Conservation (phyloP, 2,329 filamentous ascomycete species). For the Fusarium irregulare region DNA sequence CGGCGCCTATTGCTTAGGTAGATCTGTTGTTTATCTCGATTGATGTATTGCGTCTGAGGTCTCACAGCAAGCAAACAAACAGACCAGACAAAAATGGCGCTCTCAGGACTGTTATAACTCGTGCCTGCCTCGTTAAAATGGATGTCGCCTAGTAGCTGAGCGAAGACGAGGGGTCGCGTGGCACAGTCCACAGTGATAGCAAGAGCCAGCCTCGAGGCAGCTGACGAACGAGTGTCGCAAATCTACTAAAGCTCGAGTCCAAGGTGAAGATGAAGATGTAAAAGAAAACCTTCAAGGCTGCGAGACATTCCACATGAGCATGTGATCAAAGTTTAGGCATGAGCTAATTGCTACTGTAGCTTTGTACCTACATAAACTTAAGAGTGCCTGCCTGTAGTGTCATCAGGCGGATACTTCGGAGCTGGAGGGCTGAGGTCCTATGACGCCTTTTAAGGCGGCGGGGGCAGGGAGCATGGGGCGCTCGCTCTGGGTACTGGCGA, state of each 20-base stretch:
- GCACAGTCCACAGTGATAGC: conserved; percentile 13
- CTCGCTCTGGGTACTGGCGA: conserved; percentile 21
- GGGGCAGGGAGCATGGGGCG: conserved; percentile 4
- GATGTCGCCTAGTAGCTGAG: conserved; percentile 10
- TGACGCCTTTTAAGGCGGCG: conserved; percentile 33
- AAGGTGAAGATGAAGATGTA: conserved; percentile 13
- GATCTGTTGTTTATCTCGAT: conserved; percentile 7
- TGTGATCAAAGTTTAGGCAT: conserved; percentile 37
- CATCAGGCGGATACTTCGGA: conserved; percentile 44
- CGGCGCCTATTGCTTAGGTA: conserved; percentile 2
- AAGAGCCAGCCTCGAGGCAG: conserved; percentile 30
- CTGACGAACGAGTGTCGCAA: neutral
- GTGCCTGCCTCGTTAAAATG: conserved; percentile 14
- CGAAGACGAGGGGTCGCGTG: conserved; percentile 38
- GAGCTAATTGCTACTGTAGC: conserved; percentile 11
- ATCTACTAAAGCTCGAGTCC: conserved; percentile 14
- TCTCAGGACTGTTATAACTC: conserved; percentile 26
- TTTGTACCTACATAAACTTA: neutral
- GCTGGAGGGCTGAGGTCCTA: conserved; percentile 27
- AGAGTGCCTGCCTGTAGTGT: conserved; percentile 23
- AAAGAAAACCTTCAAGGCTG: conserved; percentile 20
- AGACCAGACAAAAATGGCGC: conserved; percentile 5
- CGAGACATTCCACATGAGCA: conserved; percentile 41
- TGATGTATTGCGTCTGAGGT: neutral
- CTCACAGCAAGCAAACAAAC: neutral